A percentile compares a stretch with the other conserved stretches of the same genome.
Conservation (phyloP, 148 eudicot species). For the Rhododendron ferrugineum region DNA sequence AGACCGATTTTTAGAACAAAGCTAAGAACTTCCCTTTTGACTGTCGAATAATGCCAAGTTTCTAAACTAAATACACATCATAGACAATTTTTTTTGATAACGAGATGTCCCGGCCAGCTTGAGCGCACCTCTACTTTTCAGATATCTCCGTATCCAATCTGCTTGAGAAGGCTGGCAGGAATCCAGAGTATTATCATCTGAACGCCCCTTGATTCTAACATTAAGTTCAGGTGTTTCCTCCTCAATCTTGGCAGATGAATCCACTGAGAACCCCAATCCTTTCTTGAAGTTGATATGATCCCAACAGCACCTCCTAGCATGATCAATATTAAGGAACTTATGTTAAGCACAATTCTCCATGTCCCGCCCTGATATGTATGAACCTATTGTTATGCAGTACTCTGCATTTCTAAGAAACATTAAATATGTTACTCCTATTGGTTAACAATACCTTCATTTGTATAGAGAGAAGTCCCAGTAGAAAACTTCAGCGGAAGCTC, state of each 20-base stretch:
- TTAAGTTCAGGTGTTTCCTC: slow-evolving; percentile 37
- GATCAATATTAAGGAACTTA: slow-evolving; percentile 7
- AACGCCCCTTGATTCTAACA: slow-evolving; percentile 26
- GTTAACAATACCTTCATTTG: too few species aligned
- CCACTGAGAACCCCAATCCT: slow-evolving; percentile 65
- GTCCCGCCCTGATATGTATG: background rate
- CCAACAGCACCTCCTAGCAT: slow-evolving; percentile 61
- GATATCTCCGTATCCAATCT: too few species aligned
- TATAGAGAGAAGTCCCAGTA: too few species aligned
- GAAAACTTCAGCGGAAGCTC: too few species aligned
- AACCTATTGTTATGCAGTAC: background rate
- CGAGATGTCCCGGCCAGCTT: background rate
- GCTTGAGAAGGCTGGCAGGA: too few species aligned
- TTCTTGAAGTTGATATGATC: slow-evolving; percentile 73
- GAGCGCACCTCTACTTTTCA: too few species aligned
- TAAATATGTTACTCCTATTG: too few species aligned
- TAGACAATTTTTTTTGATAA: background rate
- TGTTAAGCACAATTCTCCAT: background rate
- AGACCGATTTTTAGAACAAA: too few species aligned
- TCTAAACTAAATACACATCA: background rate
- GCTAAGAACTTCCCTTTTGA: too few species aligned
- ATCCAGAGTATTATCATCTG: too few species aligned
- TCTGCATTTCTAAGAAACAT: background rate
- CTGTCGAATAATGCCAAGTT: background rate
- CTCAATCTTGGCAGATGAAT: slow-evolving; percentile 35